Conservation (phyloP, 148 eudicot genomes). For the Rhododendron simsii region DNA sequence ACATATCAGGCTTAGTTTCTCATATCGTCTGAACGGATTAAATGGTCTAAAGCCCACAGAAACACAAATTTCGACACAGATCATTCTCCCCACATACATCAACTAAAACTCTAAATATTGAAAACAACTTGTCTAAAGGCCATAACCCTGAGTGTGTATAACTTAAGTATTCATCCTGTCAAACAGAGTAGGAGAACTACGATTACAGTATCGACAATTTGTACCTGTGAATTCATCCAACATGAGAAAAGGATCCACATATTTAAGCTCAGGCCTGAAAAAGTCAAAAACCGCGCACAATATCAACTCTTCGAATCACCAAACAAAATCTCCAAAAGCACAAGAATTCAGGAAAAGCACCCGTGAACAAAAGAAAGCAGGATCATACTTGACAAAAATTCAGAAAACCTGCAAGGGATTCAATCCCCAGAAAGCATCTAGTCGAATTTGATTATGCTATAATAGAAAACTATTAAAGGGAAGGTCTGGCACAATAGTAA, state of each 20-base stretch:
- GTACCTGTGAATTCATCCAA: conserved; percentile 88
- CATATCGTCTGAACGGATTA: too few relatives aligned
- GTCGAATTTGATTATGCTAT: background rate
- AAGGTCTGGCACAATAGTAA: too few relatives aligned
- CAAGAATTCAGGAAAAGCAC: background rate
- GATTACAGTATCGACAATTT: background rate
- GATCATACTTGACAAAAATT: background rate
- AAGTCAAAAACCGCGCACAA: background rate
- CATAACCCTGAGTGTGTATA: too few relatives aligned
- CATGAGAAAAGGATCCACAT: conserved; percentile 82
- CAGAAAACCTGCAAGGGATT: background rate
- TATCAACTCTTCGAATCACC: background rate
- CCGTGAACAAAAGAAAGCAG: background rate
- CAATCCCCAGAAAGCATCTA: background rate
- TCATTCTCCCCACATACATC: too few relatives aligned
- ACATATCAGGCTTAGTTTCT: background rate
- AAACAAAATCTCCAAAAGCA: background rate
- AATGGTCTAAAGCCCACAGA: background rate
- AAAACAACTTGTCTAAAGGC: too few relatives aligned
- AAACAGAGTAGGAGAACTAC: background rate
- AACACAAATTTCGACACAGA: background rate
- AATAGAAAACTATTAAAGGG: too few relatives aligned
- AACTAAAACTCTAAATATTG: too few relatives aligned
- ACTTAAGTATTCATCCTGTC: background rate
- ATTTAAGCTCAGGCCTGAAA: conserved; percentile 71